These are phyloP conservation scores for Endocarpon pusillum DNA, from an alignment of 495 filamentous ascomycete species.

Conservation along the genomic window DNA sequence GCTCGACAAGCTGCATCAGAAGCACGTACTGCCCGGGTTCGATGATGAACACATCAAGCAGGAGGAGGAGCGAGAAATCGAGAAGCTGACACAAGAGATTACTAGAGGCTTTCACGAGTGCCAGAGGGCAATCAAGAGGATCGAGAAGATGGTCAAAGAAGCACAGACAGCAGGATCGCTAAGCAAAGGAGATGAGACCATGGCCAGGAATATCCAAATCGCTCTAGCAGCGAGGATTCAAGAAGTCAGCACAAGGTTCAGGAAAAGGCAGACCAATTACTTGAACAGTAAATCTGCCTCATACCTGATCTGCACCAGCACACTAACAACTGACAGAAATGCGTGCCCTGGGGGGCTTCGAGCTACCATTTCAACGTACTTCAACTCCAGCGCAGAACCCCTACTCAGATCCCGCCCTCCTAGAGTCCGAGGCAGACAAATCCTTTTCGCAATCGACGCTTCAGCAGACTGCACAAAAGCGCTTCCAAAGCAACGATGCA, in stretches of 20 bases:
- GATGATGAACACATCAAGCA: slow-evolving; percentile 80
- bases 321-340: slow-evolving; percentile 44
- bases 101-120: slow-evolving; percentile 80
- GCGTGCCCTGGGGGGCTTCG: slow-evolving; percentile 53
- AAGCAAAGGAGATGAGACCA: slow-evolving; percentile 69
- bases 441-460: slow-evolving; percentile 82
- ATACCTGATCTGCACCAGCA: not conserved
- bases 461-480: slow-evolving; percentile 51
- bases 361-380: slow-evolving; percentile 41
- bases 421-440: slow-evolving; percentile 81
- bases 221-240: slow-evolving; percentile 75
- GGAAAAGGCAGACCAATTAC: slow-evolving; percentile 94
- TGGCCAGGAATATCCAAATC: slow-evolving; percentile 90
- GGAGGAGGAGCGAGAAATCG: slow-evolving; percentile 74
- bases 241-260: slow-evolving; percentile 79
- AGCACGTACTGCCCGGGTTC: slow-evolving; percentile 91
- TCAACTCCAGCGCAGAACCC: slow-evolving; percentile 45
- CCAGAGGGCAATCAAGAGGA: slow-evolving; percentile 68
- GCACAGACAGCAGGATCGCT: slow-evolving; percentile 48
- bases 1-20: slow-evolving; percentile 86
- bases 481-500: slow-evolving; percentile 60
- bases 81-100: slow-evolving; percentile 75
- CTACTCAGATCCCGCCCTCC: slow-evolving; percentile 62
- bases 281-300: slow-evolving; percentile 53
- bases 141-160: slow-evolving; percentile 72